Evolutionary conservation across 202 grass and related monocot species (phyloP), one percentile per base, ranked within the genome.

Genomic region (Saccharum hybrid): DNA sequence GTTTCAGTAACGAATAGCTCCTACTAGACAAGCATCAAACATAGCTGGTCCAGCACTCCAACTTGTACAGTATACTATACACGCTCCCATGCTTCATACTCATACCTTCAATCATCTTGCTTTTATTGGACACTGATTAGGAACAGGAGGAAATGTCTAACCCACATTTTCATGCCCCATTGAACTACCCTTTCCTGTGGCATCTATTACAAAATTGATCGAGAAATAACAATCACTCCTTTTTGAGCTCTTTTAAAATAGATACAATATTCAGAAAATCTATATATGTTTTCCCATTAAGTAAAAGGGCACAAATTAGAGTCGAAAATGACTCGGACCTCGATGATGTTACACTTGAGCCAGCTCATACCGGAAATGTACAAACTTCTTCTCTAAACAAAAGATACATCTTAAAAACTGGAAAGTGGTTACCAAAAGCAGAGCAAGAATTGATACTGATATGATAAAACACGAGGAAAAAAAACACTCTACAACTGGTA

Each of bases 1-100:
- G 49, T 74, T 52, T 74, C 42, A 62, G 23, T 60, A 40, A 18
- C 68, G 28, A 86, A 75, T 43, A 7, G 56, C 72, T 59, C 41
- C 77, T 70, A 62, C 74, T 79, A 56, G 40, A 68, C 18, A 45
- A 11, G 51, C 74, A 83, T 59, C 74, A 42, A 34, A 54, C 14
- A 11, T 48, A 52, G 63, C 77, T 79, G 51, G 79, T 74, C 88
- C 88, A 74, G 54, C 74, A 79, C 62, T 23, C 56, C n/a, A 60
- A 60, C 56, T 5, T 26, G 9, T 30, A 15, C n/a, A 28, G 6
- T 76, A 67, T 68, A 85, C 72, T 63, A 82, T 82, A 73, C 79
- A 2, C 31, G 13, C 49, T 15, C 45, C 79, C 79, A 90, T 90
- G 5, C 74, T 74, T 18, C 21, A 39, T 38, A 3, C 72, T 78